A percentile compares a stretch with the other conserved stretches of the same genome.
Evolutionary conservation across 2,329 filamentous ascomycete species (phyloP).

Genomic region (Aaosphaeria arxii): DNA sequence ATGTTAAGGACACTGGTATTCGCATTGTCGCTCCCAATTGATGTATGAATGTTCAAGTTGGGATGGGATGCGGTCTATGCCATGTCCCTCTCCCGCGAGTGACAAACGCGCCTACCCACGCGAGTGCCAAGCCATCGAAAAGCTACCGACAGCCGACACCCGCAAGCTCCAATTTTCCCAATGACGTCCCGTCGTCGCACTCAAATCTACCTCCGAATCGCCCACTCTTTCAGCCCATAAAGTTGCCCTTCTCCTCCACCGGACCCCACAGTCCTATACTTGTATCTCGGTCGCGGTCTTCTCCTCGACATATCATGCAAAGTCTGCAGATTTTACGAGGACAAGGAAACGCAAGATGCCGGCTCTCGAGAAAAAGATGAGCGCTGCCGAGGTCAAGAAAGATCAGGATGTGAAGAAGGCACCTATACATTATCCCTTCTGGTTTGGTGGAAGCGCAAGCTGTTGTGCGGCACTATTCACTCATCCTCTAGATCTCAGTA

Average conservation of each 20-base stretch:
- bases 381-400: slow-evolving; percentile 33
- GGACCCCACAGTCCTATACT: neutral
- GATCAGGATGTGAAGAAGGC: slow-evolving; percentile 41
- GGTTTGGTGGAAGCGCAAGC: slow-evolving; percentile 95
- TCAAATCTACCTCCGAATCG: slow-evolving; percentile 3
- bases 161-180: slow-evolving; percentile 1
- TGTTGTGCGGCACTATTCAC: slow-evolving; percentile 89
- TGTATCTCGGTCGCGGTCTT: neutral
- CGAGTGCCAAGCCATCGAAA: too few species aligned
- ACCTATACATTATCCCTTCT: slow-evolving; percentile 54
- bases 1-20: too few species aligned
- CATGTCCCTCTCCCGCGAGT: too few species aligned
- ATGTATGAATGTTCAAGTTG: too few species aligned
- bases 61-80: too few species aligned
- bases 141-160: slow-evolving; percentile 9
- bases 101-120: too few species aligned
- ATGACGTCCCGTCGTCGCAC: slow-evolving; percentile 12
- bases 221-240: too few species aligned
- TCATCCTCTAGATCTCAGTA: slow-evolving; percentile 89
- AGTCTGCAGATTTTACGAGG: neutral
- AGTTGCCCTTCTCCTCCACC: neutral
- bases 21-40: too few species aligned
- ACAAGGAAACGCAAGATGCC: slow-evolving; percentile 24
- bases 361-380: slow-evolving; percentile 35
- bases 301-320: slow-evolving; percentile 2